Base-by-base conservation (phyloP, 1,284 basidiomycete species). In the Singerocomus inundabilis region DNA sequence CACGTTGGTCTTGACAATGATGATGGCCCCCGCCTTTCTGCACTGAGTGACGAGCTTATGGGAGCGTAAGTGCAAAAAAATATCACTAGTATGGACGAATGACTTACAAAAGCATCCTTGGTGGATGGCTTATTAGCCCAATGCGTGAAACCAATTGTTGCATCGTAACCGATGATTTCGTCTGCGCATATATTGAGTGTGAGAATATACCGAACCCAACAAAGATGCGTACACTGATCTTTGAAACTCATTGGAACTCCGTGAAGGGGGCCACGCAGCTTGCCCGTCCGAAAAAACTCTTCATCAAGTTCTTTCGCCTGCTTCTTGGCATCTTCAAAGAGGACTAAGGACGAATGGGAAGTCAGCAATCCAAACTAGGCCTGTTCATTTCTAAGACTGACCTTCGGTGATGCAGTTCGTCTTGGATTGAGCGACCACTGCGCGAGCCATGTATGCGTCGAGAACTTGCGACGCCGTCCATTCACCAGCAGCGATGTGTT, bases 341-440 rank as follows among this genome's bases (percentile, higher is more conserved):
- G 70, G n/a, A 88, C 85, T 88, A 24, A 58, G 36, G 4, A 34
- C 10, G 12, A n/a, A 28, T 16, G 1, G 16, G 21, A 2, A 16
- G 16, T 54, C 31, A 12, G 40, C 1, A 43, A 9, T 10, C 5
- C 5, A 31, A 37, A 11, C 9, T 8, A 9, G 6, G 25, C 3
- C 2, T 2, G 21, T 13, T 34, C 6, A 8, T 7, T 32, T 40
- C 9, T 1, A n/a, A n/a, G 25, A 57, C 58, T 21, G 50, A 85
- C 87, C 77, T 75, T 93, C 91, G 3, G 90, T 93, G 24, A 91
- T 59, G 62, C 85, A 88, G 61, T 93, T 93, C 6, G 84, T 86
- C 36, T 71, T 69, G 38, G 71, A 68, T 28, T 94, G 89, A 1
- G 86, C 85, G 29, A 76, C 66, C 1, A 72, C 75, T 1, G 91